Percentiles rank a stretch among this genome's conserved stretches.
Evolutionary conservation across 2,329 filamentous ascomycete species (phyloP).

Genomic region (Cordyceps cicadae): DNA sequence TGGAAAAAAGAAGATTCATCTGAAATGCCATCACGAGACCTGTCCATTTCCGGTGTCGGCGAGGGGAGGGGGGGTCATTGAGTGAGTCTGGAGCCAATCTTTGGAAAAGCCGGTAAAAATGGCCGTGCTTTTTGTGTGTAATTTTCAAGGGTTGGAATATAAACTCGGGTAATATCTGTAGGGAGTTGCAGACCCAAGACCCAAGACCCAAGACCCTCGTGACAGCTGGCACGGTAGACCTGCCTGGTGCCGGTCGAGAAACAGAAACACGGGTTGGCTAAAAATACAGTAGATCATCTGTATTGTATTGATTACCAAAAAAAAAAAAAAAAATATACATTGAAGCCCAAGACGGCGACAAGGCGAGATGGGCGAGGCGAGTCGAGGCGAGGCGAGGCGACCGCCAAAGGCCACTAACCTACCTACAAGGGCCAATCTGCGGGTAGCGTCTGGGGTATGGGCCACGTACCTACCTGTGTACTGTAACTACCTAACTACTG

Average conservation of each 20-base stretch:
- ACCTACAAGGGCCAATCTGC: not conserved
- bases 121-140: not conserved
- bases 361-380: too few species aligned
- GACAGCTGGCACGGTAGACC: too few species aligned
- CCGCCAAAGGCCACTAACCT: not conserved
- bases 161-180: not conserved
- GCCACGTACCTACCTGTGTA: too few species aligned
- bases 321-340: too few species aligned
- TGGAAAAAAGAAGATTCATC: not conserved
- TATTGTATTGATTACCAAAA: too few species aligned
- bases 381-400: too few species aligned
- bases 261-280: too few species aligned
- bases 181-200: not conserved
- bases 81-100: not conserved
- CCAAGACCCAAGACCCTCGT: too few species aligned
- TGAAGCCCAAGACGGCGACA: too few species aligned
- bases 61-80: not conserved
- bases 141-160: not conserved
- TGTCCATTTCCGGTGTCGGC: not conserved
- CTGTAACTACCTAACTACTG: too few species aligned
- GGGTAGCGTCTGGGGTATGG: not conserved
- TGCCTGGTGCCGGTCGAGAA: too few species aligned
- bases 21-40: slow-evolving; percentile 5
- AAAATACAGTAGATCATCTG: too few species aligned
- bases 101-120: not conserved